A percentile compares a stretch with the other conserved stretches of the same genome.
phyloP scores from a whole-genome alignment of 2,329 filamentous ascomycete genomes.

The Ceratocystis colombiana region DNA sequence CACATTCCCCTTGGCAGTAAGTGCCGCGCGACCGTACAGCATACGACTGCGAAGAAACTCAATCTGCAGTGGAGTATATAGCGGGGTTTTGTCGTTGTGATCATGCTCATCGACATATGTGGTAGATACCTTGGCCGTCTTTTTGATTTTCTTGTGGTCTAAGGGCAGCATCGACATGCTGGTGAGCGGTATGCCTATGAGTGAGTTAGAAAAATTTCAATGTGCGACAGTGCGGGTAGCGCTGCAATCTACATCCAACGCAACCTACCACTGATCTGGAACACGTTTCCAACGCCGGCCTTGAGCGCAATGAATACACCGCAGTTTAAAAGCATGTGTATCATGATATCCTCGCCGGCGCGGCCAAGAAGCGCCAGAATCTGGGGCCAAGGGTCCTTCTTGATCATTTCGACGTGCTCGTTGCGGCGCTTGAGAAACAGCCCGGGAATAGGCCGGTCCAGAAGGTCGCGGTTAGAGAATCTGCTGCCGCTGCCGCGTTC shows the following conservation, averaged over 20 bases:
- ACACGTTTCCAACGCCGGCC: conserved; percentile 53
- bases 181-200: conserved; percentile 41
- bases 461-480: conserved; percentile 34
- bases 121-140: background rate
- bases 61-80: conserved; percentile 47
- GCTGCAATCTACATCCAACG: background rate
- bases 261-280: conserved; percentile 64
- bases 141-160: background rate
- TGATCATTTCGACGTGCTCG: conserved; percentile 50
- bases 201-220: background rate
- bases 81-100: background rate
- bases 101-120: background rate
- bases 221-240: background rate
- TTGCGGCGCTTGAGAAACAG: conserved; percentile 56
- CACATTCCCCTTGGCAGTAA: conserved; percentile 58
- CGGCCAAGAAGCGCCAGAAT: conserved; percentile 64
- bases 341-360: conserved; percentile 66
- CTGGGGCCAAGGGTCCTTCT: conserved; percentile 61
- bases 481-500: conserved; percentile 39
- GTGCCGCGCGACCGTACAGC: conserved; percentile 66
- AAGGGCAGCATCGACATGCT: conserved; percentile 33
- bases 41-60: conserved; percentile 71
- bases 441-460: conserved; percentile 54
- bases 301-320: conserved; percentile 61
- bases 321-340: conserved; percentile 64